A percentile compares a stretch with the other conserved stretches of the same genome.
Conservation (phyloP, 2,329 filamentous ascomycete species). For the Trichoderma asperellum region DNA sequence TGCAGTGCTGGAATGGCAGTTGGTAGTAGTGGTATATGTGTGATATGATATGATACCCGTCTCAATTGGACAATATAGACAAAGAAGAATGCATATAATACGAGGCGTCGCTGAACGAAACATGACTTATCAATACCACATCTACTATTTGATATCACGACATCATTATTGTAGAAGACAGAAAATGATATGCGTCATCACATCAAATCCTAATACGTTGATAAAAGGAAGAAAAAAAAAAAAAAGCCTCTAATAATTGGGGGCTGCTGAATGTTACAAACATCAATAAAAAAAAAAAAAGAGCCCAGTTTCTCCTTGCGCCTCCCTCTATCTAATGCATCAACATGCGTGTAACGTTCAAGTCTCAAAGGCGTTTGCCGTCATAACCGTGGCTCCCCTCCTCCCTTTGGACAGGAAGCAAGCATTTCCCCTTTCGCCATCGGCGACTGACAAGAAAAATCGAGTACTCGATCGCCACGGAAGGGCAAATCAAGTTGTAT, state of each 20-base stretch:
- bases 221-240: background rate
- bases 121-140: background rate
- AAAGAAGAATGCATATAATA: slow-evolving; percentile 15
- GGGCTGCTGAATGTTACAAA: slow-evolving; percentile 16
- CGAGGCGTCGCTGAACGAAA: background rate
- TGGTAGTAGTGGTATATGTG: background rate
- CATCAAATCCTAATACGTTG: background rate
- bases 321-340: slow-evolving; percentile 26
- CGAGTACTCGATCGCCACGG: background rate
- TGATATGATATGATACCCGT: slow-evolving; percentile 28
- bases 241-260: background rate
- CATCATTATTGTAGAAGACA: background rate
- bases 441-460: background rate
- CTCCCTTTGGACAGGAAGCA: background rate
- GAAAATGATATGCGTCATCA: background rate
- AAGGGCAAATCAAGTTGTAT: background rate
- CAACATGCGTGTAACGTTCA: slow-evolving; percentile 21
- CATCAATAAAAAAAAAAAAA: no score
- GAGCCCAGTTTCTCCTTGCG: slow-evolving; percentile 23
- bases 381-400: slow-evolving; percentile 34
- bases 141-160: background rate
- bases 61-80: slow-evolving; percentile 10
- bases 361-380: slow-evolving; percentile 30
- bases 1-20: background rate
- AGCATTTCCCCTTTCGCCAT: background rate